Percentiles rank a stretch among this genome's conserved stretches.
phyloP scores from a whole-genome alignment of 371 early-diverging fungal genomes.

The Gilbertella persicaria region DNA sequence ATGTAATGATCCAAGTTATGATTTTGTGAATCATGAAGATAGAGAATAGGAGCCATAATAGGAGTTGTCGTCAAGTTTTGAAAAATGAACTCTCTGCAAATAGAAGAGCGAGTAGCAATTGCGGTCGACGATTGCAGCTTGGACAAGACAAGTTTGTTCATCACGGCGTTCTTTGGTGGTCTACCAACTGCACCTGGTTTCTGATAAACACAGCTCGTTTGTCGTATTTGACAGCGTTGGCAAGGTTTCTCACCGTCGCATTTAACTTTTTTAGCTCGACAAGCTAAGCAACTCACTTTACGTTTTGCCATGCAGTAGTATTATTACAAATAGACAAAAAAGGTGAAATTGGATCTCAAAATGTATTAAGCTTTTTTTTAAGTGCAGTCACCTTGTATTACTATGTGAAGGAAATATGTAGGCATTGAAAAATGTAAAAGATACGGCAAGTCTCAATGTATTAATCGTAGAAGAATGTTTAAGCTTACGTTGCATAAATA shows the following conservation, averaged over 20 bases:
- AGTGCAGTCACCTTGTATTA: no score
- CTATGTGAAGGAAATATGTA: no score
- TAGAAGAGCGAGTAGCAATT: not conserved
- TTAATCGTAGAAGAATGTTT: not conserved
- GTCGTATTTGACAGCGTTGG: constrained; percentile 14
- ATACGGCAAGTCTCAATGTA: no score
- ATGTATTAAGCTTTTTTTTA: no score
- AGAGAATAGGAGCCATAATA: constrained; percentile 4
- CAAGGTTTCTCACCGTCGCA: constrained; percentile 33
- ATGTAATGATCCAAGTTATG: constrained; percentile 6
- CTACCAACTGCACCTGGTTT: constrained; percentile 29
- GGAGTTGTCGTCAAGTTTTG: constrained; percentile 15
- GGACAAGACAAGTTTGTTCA: constrained; percentile 29
- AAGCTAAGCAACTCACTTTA: constrained; percentile 30
- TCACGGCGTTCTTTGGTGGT: constrained; percentile 37
- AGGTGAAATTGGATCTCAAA: not conserved
- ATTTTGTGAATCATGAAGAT: constrained; percentile 6
- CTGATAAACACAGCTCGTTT: constrained; percentile 21
- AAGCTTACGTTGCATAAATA: not conserved
- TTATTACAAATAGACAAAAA: not conserved
- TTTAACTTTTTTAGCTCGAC: constrained; percentile 29
- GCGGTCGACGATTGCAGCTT: not conserved
- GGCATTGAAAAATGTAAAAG: no score
- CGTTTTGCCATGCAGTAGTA: constrained; percentile 16
- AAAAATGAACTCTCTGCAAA: constrained; percentile 23